A percentile compares a stretch with the other conserved stretches of the same genome.
These are phyloP conservation scores for Mycena haematopus DNA, from an alignment of 768 basidiomycete species.

Conservation along the genomic window DNA sequence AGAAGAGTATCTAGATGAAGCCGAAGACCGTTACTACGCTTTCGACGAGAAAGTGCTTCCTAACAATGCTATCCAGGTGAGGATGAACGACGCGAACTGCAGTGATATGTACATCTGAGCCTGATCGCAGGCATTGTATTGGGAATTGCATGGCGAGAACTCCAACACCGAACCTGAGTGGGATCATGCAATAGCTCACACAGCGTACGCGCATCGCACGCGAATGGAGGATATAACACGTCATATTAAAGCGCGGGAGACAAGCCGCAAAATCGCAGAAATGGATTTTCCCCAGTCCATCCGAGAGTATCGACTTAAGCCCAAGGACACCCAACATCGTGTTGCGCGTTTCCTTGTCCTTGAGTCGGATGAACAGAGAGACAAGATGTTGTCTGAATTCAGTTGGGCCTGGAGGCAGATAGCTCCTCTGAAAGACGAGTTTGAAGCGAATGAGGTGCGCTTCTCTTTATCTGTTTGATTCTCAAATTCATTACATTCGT, in stretches of 20 bases:
- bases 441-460: conserved; percentile 41
- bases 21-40: conserved; percentile 40
- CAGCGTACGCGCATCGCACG: conserved; percentile 34
- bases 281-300: conserved; percentile 42
- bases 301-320: conserved; percentile 42
- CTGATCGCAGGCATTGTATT: conserved; percentile 36
- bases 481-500: neutral
- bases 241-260: conserved; percentile 17
- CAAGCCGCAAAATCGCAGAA: conserved; percentile 20
- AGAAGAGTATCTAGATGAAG: conserved; percentile 44
- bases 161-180: conserved; percentile 32
- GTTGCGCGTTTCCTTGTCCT: conserved; percentile 53
- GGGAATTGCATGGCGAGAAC: conserved; percentile 30
- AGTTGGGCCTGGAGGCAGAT: conserved; percentile 60
- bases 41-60: conserved; percentile 37
- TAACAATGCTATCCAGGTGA: conserved; percentile 36
- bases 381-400: conserved; percentile 55
- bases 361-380: conserved; percentile 40
- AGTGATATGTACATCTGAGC: neutral
- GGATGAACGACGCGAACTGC: neutral
- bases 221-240: conserved; percentile 37
- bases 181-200: conserved; percentile 37
- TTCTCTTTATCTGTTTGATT: neutral
- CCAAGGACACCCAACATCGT: conserved; percentile 54
- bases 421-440: conserved; percentile 47